Conservation (phyloP, 2,329 filamentous ascomycete species). For the Pleoardoris graminearum region DNA sequence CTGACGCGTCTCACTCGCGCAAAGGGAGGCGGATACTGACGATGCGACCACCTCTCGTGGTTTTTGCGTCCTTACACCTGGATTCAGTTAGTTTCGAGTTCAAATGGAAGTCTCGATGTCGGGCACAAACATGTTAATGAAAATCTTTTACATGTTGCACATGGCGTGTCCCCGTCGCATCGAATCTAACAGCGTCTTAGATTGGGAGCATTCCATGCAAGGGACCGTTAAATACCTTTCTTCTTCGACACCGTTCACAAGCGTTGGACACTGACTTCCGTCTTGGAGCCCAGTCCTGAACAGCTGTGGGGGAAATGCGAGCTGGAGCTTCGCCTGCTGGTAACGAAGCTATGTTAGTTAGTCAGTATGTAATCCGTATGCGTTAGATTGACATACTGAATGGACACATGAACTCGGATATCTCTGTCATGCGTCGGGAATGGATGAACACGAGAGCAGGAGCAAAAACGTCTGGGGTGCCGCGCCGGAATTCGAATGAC, state of each 20-base stretch:
- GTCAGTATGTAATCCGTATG: conserved; percentile 4
- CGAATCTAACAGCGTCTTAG: conserved; percentile 23
- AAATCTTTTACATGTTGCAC: conserved; percentile 44
- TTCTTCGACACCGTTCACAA: conserved; percentile 41
- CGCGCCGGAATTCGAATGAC: conserved; percentile 33
- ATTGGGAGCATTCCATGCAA: not conserved
- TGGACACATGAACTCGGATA: conserved; percentile 35
- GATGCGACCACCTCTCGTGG: conserved; percentile 41
- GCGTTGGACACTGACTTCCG: conserved; percentile 45
- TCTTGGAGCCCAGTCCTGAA: conserved; percentile 42
- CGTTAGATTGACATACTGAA: conserved; percentile 31
- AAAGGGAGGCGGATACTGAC: conserved; percentile 28
- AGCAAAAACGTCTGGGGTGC: conserved; percentile 22
- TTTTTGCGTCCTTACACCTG: conserved; percentile 39
- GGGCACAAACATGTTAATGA: conserved; percentile 34
- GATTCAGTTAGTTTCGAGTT: not conserved
- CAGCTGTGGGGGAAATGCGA: conserved; percentile 36
- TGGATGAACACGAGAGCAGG: conserved; percentile 4
- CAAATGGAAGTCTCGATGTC: not conserved
- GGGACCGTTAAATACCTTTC: conserved; percentile 23
- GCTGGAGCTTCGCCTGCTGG: conserved; percentile 35
- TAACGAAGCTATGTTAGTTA: conserved; percentile 28
- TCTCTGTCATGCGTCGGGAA: conserved; percentile 11
- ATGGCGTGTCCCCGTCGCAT: conserved; percentile 44
- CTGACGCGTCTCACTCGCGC: conserved; percentile 15